These are phyloP conservation scores for Polyporus tsugae DNA, from an alignment of 1,284 basidiomycete genomes.

Conservation along the genomic window DNA sequence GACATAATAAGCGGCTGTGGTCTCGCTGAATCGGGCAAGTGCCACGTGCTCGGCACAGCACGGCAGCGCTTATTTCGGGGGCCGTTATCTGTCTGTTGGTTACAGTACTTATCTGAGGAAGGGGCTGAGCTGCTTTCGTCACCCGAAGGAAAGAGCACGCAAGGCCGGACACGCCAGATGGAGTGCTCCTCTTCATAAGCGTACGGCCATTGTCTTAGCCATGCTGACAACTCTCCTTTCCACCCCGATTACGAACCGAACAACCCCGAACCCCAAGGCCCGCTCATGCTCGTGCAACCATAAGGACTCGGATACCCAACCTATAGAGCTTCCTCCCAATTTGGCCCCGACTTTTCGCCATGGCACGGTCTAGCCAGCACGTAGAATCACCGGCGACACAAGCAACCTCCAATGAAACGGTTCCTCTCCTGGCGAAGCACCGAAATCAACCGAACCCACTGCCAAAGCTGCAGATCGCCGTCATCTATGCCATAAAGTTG, in stretches of 20 bases:
- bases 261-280: background rate
- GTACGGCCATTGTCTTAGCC: background rate
- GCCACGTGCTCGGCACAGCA: slow-evolving; percentile 31
- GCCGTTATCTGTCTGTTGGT: slow-evolving; percentile 1
- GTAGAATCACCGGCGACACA: background rate
- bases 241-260: background rate
- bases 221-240: slow-evolving; percentile 22
- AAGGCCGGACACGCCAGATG: slow-evolving; percentile 19
- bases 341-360: background rate
- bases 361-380: background rate
- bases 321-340: slow-evolving; percentile 5
- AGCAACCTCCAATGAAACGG: background rate
- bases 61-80: background rate
- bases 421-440: slow-evolving; percentile 12
- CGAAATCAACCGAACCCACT: slow-evolving; percentile 35
- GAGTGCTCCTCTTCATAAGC: background rate
- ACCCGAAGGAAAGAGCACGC: slow-evolving; percentile 28
- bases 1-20: slow-evolving; percentile 17
- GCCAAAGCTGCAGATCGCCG: slow-evolving; percentile 40
- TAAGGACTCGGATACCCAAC: slow-evolving; percentile 1
- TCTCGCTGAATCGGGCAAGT: slow-evolving; percentile 26
- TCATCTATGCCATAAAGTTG: slow-evolving; percentile 44
- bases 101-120: background rate
- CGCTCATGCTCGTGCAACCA: background rate
- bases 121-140: slow-evolving; percentile 15